A percentile compares a stretch with the other conserved stretches of the same genome.
phyloP scores from a whole-genome alignment of 2,329 filamentous ascomycete genomes.

The Cercospora janseana region DNA sequence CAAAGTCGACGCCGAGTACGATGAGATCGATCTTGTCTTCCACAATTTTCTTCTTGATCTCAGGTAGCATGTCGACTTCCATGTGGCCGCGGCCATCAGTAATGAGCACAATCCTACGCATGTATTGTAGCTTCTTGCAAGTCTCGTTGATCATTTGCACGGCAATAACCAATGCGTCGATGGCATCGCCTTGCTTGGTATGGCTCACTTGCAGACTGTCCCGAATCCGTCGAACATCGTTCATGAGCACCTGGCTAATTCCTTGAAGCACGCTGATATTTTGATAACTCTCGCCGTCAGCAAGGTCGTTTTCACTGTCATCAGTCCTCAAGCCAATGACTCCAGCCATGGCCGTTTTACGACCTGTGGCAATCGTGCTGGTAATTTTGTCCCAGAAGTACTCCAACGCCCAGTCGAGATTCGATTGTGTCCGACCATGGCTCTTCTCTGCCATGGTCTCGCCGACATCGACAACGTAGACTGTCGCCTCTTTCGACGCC shows the following conservation, averaged over 20 bases:
- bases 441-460: constrained; percentile 74
- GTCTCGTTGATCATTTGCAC: constrained; percentile 79
- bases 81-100: constrained; percentile 76
- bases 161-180: constrained; percentile 83
- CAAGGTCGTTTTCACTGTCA: constrained; percentile 65
- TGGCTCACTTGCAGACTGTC: constrained; percentile 63
- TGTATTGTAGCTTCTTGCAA: constrained; percentile 80
- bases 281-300: constrained; percentile 68
- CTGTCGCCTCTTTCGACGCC: constrained; percentile 88
- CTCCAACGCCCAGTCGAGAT: constrained; percentile 84
- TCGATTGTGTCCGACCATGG: constrained; percentile 69
- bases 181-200: constrained; percentile 70
- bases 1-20: constrained; percentile 87
- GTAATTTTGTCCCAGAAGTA: constrained; percentile 96
- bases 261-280: constrained; percentile 72
- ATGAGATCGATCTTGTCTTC: constrained; percentile 73
- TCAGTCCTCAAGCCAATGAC: constrained; percentile 82
- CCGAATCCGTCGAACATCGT: constrained; percentile 65
- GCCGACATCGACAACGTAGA: constrained; percentile 89
- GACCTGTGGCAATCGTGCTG: constrained; percentile 65
- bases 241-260: constrained; percentile 66
- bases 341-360: constrained; percentile 73
- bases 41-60: constrained; percentile 72
- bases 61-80: constrained; percentile 67
- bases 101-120: constrained; percentile 75